Base-by-base conservation (phyloP, 495 filamentous ascomycete species). In the Penicillium lividum region DNA sequence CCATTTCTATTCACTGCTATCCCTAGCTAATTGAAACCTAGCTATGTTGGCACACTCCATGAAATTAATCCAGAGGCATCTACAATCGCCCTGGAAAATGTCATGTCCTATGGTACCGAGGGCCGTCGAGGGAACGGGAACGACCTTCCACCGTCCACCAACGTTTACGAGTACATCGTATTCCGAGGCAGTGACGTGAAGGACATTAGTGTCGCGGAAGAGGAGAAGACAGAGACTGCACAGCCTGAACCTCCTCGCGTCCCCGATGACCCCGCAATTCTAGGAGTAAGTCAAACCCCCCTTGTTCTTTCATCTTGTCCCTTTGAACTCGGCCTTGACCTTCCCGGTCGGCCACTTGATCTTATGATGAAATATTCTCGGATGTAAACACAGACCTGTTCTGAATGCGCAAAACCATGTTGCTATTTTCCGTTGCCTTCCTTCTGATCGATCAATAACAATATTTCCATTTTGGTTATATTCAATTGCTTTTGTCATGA, bases 351-450 rank as follows among this genome's bases (percentile, higher is more conserved):
- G 59, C 34, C 57, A 59, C 53, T 68, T 73, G 73, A 74, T 76
- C 68, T 64, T 55, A 82, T 94, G 92, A 96, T 80, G 67, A 73
- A 78, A 66, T 67, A 79, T 78, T 70, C 73, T 74, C 82, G 77
- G 74, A 77, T 77, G 74, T 77, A 75, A 77, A 78, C 69, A 85
- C 86, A 87, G 72, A 79, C 73, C 74, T 77, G 76, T 77, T 80
- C 77, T 69, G 86, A 92, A 85, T 90, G 91, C 91, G 89, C 90
- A 96, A 94, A 88, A 77, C 79, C 81, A 73, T 96, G 92, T 93
- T 84, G 92, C 96, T 76, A 88, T 90, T 40, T 89, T 95, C 91
- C 93, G 92, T 96, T 97, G 93, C 92, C 92, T 96, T 97, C 93
- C 92, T 96, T 95, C 92, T 97, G 92, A 80, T 72, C 58, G 68